Evolutionary conservation across 2,329 filamentous ascomycete species (phyloP), one percentile per base, ranked within the genome.

Genomic region (Coleophoma cylindrospora): DNA sequence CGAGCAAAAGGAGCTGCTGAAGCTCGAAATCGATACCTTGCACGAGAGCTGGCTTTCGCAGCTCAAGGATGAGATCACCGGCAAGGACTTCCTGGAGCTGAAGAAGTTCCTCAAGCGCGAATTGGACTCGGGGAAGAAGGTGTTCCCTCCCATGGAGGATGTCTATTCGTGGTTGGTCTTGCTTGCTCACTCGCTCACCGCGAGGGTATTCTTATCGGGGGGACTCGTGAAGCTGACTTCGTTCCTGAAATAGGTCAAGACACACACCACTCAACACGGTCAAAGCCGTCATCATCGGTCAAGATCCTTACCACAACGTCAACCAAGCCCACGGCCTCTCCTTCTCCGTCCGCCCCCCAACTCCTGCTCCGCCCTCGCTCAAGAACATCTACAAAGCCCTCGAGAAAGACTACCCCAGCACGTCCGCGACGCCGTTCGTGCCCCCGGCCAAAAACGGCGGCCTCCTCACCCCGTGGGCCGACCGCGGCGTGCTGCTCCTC

Each of bases 241-340:
- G 9, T 27, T 27, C 27, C 9, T 27, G 27, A 15, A 15, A 45
- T 34, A 96, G 92, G 92, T 96, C 92, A 53, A 87, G 91, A 22
- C 87, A 95, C 68, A 96, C 92, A 1, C 91, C 94, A 8, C 84
- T 99, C 60, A 74, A 86, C 72, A 86, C 78, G 13, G 91, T 97
- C 67, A 96, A 95, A 69, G 87, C 88, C 50, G 91, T 99, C 53
- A 91, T 99, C 64, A 70, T 97, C 49, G 94, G 94, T 57, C 94
- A 99, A 73, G 94, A 99, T 67, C 94, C 94, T 3, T 99, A 99
- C 69, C 94, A 99, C 74, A 95, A 95, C 67, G 69, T 83, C 67
- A 95, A 95, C 69, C 94, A 99, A 75, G 94, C 94, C 46, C 94
- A 97, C 68, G 94, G 94, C 40, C 84, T 99, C 52, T 92, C 89